A percentile compares a stretch with the other conserved stretches of the same genome.
These are phyloP conservation scores for Quercus gilva DNA, from an alignment of 306 rosid genomes.

Conservation along the genomic window DNA sequence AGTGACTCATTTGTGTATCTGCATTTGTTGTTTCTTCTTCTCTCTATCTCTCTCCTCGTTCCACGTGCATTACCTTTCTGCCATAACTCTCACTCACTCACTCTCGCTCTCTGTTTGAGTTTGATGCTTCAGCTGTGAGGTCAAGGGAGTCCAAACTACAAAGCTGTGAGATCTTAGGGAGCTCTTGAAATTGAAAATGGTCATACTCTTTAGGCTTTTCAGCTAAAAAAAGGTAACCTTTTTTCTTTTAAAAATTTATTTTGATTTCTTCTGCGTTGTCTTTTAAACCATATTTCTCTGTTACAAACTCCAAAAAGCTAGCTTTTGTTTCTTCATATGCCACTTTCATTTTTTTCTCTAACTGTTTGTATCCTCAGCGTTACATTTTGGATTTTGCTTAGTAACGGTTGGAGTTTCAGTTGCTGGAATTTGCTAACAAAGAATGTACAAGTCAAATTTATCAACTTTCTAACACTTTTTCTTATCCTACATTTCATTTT, in stretches of 20 bases:
- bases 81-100: neutral
- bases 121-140: neutral
- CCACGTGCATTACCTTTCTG: neutral
- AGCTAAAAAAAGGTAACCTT: conserved; percentile 2
- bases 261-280: neutral
- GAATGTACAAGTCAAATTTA: too few species aligned
- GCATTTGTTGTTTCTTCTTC: neutral
- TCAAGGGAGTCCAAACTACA: neutral
- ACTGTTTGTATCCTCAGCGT: too few species aligned
- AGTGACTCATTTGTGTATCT: neutral
- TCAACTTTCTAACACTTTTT: neutral
- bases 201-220: conserved; percentile 4
- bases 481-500: neutral
- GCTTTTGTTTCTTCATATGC: neutral
- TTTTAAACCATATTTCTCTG: neutral
- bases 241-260: neutral
- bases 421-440: too few species aligned
- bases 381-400: too few species aligned
- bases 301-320: neutral
- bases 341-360: too few species aligned
- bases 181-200: conserved; percentile 17
- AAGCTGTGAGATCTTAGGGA: neutral
- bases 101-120: neutral
- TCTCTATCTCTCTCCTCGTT: conserved; percentile 2
- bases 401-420: too few species aligned